Base-by-base conservation (phyloP, 106 monocot genomes). In the Hemerocallis citrina region DNA sequence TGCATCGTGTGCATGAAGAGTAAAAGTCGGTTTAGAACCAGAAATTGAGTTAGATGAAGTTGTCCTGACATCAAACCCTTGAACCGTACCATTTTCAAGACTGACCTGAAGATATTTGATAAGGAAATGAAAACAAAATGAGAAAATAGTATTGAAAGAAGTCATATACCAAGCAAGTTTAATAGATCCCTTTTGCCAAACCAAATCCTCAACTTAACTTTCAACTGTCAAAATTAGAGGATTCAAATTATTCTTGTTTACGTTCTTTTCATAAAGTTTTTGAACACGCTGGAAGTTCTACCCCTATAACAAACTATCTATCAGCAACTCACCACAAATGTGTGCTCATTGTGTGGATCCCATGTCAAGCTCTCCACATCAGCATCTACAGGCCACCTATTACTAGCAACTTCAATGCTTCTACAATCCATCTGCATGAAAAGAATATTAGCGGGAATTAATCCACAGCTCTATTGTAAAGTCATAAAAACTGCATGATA, bases 291-390 rank as follows among this genome's bases (percentile, higher is more conserved):
- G n/a, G n/a, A n/a, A n/a, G n/a, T n/a, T n/a, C n/a, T n/a, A n/a
- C n/a, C n/a, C n/a, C n/a, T n/a, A n/a, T n/a, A n/a, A n/a, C n/a
- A n/a, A n/a, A n/a, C n/a, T n/a, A n/a, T n/a, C n/a, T n/a, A n/a
- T n/a, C n/a, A n/a, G n/a, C n/a, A 65, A 59, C 61, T 72, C 45
- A 98, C 96, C 69, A 85, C 77, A 79, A 88, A 96, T 2, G 68
- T 59, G 57, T 96, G 59, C 38, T 96, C 81, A 65, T 65, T 74
- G 42, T 84, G 87, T 40, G 91, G 96, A 48, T 96, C 75, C 90
- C 90, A 96, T 66, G 71, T 84, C 58, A 96, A 72, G 70, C 90
- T 91, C 73, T 96, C 96, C 62, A 96, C 87, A 67, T 84, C 91
- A 38, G 84, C 72, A 21, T 54, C 11, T 52, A 96, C 72, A 55